Base-by-base conservation (phyloP, 805 yeast genomes). In the Cyberlindnera japonica region DNA sequence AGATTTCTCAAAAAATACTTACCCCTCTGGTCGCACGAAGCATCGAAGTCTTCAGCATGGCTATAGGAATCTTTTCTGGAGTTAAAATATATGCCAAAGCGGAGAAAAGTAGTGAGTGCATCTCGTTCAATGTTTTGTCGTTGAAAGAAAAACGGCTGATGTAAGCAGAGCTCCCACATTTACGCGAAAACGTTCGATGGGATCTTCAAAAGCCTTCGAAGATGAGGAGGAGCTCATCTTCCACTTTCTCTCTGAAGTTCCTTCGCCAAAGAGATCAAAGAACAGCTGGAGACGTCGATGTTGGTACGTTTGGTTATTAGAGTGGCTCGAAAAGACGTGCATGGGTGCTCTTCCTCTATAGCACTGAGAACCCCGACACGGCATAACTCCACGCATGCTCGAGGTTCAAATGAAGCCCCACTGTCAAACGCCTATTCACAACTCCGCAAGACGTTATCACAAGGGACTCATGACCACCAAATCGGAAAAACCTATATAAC, bases 1-100 rank as follows among this genome's bases (percentile, higher is more conserved):
- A n/a, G n/a, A n/a, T n/a, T n/a, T n/a, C n/a, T n/a, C 22, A n/a
- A 31, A 11, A 29, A 10, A 20, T 6, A 59, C 67, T 38, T 51
- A 62, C 67, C 25, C 49, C 36, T 39, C 54, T 55, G 4, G 60
- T 37, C n/a, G 63, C 54, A 38, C 61, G 59, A 5, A 57, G 39
- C 11, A 49, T 21, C 8, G 57, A 41, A 1, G 49, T 29, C 47
- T 54, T 51, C 37, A 53, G 34, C 55, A 53, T 51, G 21, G 23
- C n/a, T 7, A 7, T 15, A 25, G 6, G 30, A 12, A 12, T 11
- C 14, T 14, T 19, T 22, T 25, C 33, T 20, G 31, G 7, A 13
- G 31, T 18, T 22, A 25, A 18, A 12, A 23, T 25, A 12, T 15
- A 9, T 9, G 6, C 28, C 11, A 25, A 15, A 27, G 12, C 19